Evolutionary conservation across 73 alveolate species (phyloP), one percentile per base, ranked within the genome.

Genomic region (Paramecium bursaria): DNA sequence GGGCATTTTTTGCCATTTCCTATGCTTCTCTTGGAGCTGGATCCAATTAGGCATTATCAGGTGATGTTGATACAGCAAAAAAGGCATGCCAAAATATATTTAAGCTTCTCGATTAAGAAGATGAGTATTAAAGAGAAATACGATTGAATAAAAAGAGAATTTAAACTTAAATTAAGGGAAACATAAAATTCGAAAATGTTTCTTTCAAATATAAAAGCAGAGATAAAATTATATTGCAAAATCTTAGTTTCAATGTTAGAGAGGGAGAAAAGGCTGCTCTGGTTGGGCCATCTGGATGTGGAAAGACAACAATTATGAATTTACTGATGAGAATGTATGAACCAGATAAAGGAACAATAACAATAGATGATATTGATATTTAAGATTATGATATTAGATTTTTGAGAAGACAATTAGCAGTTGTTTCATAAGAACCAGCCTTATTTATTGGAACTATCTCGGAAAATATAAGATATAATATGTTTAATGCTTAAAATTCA

Each of bases 211-310:
- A 90, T 87, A 82, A 86, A 1, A 46, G 79, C 2, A 77, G 87
- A 73, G 91, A 90, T 48, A 67, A 79, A 25, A 55, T 80, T 79
- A 76, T 92, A 33, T 50, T 94, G 29, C 47, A 91, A 46, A 86
- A 89, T 75, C 54, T 95, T 2, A 75, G 61, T 76, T 86, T 95
- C 30, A 74, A 15, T 30, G 86, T 95, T 22, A 79, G 87, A 4
- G 93, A 95, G 17, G 96, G 97, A 3, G 82, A 93, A 73, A 91
- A 90, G 11, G 90, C 92, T 5, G 99, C 97, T 2, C 46, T 95
- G 5, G 97, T 95, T 6, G 98, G 98, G 4, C 91, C 87, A 44
- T 86, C 95, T 14, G 98, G 97, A n/a, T 73, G 92, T 48, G 98
- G 98, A 0, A 93, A 93, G 60, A 76, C 94, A 7, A 91, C 98